Evolutionary conservation across 2,329 filamentous ascomycete genomes (phyloP).

Genomic region (Plectosphaerella plurivora): DNA sequence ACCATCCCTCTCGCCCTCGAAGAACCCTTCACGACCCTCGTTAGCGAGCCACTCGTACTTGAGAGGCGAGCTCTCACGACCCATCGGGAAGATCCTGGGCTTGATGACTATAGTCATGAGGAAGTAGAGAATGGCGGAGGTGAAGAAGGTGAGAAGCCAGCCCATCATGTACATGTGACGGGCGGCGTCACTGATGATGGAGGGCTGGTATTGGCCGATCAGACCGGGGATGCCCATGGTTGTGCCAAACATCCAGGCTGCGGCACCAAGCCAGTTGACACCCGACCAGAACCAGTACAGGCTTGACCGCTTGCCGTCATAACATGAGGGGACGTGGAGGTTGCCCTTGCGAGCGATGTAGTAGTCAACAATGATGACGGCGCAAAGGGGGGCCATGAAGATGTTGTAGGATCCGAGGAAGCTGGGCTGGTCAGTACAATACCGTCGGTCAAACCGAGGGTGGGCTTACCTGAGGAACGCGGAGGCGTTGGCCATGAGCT

Average conservation of each 20-base stretch:
- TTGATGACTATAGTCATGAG: constrained; percentile 13
- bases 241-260: constrained; percentile 18
- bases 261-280: constrained; percentile 21
- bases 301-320: constrained; percentile 17
- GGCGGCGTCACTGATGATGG: constrained; percentile 16
- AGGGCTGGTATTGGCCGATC: constrained; percentile 19
- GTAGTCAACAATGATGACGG: constrained; percentile 29
- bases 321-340: constrained; percentile 24
- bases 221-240: constrained; percentile 20
- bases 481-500: constrained; percentile 17
- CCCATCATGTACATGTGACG: constrained; percentile 24
- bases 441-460: neutral
- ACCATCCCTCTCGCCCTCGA: constrained; percentile 13
- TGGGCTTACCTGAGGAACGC: constrained; percentile 11
- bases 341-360: constrained; percentile 24
- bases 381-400: constrained; percentile 20
- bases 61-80: constrained; percentile 10
- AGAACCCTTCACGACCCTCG: constrained; percentile 18
- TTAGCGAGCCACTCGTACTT: constrained; percentile 18
- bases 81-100: constrained; percentile 15
- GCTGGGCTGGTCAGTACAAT: neutral
- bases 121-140: constrained; percentile 19
- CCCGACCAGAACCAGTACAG: constrained; percentile 27
- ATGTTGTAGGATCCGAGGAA: constrained; percentile 21
- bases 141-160: constrained; percentile 21